Base-by-base conservation (phyloP, 2,329 filamentous ascomycete species). In the Epichloe festucae region DNA sequence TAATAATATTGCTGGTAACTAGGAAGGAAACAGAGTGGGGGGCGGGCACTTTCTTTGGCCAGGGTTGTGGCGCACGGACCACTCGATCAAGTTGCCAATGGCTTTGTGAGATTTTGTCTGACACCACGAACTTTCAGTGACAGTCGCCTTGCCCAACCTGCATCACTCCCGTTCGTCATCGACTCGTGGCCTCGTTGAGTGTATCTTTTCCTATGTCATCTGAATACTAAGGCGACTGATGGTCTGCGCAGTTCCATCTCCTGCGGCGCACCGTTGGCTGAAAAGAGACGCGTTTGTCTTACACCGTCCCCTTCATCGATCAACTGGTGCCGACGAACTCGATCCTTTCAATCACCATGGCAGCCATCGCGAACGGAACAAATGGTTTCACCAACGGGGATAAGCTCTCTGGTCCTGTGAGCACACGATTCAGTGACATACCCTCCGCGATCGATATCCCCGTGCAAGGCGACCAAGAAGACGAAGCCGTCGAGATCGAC, bases 401-500 rank as follows among this genome's bases (percentile, higher is more conserved):
- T 50, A 56, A 62, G 27, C 44, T 59, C 47, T 59, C 61, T 46
- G 59, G 59, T 21, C 71, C 72, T 12, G 67, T 67, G 54, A 78
- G 75, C 69, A 74, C 71, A 58, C 78, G 81, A 57, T 85, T 84
- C 63, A 76, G 78, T 54, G 78, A 84, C 57, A 82, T 85, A 55
- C 80, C 81, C 49, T 72, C 75, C 15, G 77, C 79, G 46, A 82
- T 85, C 64, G 81, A 84, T 60, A 80, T 85, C 54, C 81, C 81
- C 15, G 79, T 84, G 8, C 77, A 81, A 57, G 75, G 75, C 55
- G 80, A 82, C 60, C 73, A 78, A 57, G 81, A 83, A 59, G 81
- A 84, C 57, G 80, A 89, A 62, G 81, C 79, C 50, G 93, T 98
- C 67, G 93, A 97, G 71, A 88, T 98, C 62, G 88, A 94, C 64